Base-by-base conservation (phyloP, 208 protist species). In the Ichthyophonus hoferi region DNA sequence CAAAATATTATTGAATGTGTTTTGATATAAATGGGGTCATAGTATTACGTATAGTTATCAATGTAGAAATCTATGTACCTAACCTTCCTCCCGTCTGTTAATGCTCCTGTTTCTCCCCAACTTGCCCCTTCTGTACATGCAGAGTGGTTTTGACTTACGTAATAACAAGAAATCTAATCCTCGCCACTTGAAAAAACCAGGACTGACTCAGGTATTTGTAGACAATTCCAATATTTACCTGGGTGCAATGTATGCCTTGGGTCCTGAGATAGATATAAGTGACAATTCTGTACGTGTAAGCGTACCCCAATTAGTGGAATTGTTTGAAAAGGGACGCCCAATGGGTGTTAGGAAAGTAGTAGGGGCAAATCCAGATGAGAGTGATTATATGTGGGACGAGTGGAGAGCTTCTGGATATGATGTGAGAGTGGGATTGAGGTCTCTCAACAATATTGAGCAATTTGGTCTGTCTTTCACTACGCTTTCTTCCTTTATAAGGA, bases 221-320 rank as follows among this genome's bases (percentile, higher is more conserved):
- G 81, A 85, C 81, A 17, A 85, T 34, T 85, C 81, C 3, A 85
- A 85, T 58, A 24, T 85, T 7, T 85, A 41, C 40, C 41, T 85
- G 0, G 81, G 81, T 34, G 81, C 81, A 14, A 17, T 41, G 40
- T 41, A 85, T 85, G 35, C 40, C 24, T 39, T 58, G 7, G 81
- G 39, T 42, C 35, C 24, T 14, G 81, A 38, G 12, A 38, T 12
- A 24, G 24, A 85, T 42, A n/a, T 40, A 38, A 31, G 33, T 3
- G 81, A 85, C 24, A 40, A 38, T 7, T 31, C n/a, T 3, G 14
- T 85, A 17, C 81, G 81, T 42, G 3, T 85, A 17, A 41, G 40
- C 40, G 81, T 85, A 14, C 24, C 24, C 14, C 81, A 85, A 42
- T 17, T 85, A 0, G 81, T 85, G 2, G n/a, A 38, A 31, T 34